Conservation (phyloP, 2,329 filamentous ascomycete species). For the Alternaria consortialis region DNA sequence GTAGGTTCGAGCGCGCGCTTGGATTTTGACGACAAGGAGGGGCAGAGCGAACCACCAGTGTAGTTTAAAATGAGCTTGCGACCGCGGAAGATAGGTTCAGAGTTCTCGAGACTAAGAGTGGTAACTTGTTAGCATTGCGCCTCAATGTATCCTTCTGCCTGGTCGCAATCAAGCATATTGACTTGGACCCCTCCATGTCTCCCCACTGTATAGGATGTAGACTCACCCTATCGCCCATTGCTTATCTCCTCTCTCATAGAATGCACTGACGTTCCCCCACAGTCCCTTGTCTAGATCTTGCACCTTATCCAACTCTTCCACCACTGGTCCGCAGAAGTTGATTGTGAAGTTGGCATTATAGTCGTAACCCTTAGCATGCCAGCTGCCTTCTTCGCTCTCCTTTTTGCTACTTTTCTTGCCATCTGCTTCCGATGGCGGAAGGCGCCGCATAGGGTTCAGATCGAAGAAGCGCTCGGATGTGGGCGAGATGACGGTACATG, state of each 20-base stretch:
- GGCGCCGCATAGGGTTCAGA: slow-evolving; percentile 65
- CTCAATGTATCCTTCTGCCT: slow-evolving; percentile 6
- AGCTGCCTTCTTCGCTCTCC: slow-evolving; percentile 66
- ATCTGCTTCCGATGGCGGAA: slow-evolving; percentile 52
- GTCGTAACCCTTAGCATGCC: slow-evolving; percentile 75
- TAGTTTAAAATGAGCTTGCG: slow-evolving; percentile 68
- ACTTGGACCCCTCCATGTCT: neutral
- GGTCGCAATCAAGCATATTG: neutral
- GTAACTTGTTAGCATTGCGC: slow-evolving; percentile 25
- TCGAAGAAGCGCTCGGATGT: slow-evolving; percentile 71
- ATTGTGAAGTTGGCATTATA: slow-evolving; percentile 83
- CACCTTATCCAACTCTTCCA: slow-evolving; percentile 70
- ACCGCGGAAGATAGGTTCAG: slow-evolving; percentile 66
- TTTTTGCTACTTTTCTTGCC: slow-evolving; percentile 56
- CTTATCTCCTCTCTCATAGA: slow-evolving; percentile 72
- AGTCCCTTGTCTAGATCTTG: slow-evolving; percentile 68
- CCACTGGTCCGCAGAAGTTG: slow-evolving; percentile 81
- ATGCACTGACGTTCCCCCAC: slow-evolving; percentile 81
- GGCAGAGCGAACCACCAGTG: slow-evolving; percentile 60
- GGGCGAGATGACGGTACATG: slow-evolving; percentile 70
- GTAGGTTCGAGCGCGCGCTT: slow-evolving; percentile 39
- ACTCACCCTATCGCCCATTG: slow-evolving; percentile 78
- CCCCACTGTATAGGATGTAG: neutral
- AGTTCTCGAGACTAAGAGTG: slow-evolving; percentile 62
- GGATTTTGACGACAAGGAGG: slow-evolving; percentile 34